A percentile compares a stretch with the other conserved stretches of the same genome.
Evolutionary conservation across 2,329 filamentous ascomycete species (phyloP).

Genomic region (Penicillium psychrosexuale): DNA sequence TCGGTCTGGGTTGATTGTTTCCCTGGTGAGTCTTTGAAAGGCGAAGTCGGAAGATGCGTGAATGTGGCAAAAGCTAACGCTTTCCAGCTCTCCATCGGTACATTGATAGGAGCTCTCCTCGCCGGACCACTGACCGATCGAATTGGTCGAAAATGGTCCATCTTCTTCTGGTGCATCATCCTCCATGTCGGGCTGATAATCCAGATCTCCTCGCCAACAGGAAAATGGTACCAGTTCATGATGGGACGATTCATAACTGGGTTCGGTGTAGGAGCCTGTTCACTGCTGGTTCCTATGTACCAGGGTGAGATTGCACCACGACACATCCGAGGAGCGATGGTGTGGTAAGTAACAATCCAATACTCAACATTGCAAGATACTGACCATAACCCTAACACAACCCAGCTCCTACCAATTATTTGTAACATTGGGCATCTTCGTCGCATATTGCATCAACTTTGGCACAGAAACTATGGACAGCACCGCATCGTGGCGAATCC

Average conservation of each 20-base stretch:
- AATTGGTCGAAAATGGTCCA: slow-evolving; percentile 44
- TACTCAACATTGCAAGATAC: neutral
- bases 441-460: slow-evolving; percentile 48
- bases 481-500: slow-evolving; percentile 49
- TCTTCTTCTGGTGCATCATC: slow-evolving; percentile 42
- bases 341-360: slow-evolving; percentile 25
- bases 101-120: slow-evolving; percentile 41
- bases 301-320: slow-evolving; percentile 46
- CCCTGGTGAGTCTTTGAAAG: slow-evolving; percentile 22
- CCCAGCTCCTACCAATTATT: slow-evolving; percentile 48
- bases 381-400: neutral
- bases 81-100: slow-evolving; percentile 41
- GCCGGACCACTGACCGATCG: slow-evolving; percentile 43
- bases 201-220: slow-evolving; percentile 40
- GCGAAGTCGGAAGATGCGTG: neutral
- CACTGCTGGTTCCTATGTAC: slow-evolving; percentile 47
- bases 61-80: neutral
- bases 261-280: slow-evolving; percentile 45
- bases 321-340: slow-evolving; percentile 47
- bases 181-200: slow-evolving; percentile 44
- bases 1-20: slow-evolving; percentile 44
- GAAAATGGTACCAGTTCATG: slow-evolving; percentile 44
- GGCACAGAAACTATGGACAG: slow-evolving; percentile 38
- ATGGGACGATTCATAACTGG: slow-evolving; percentile 46
- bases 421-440: slow-evolving; percentile 47